phyloP scores from a whole-genome alignment of 805 yeast genomes.

The Metschnikowia santaceciliae region DNA sequence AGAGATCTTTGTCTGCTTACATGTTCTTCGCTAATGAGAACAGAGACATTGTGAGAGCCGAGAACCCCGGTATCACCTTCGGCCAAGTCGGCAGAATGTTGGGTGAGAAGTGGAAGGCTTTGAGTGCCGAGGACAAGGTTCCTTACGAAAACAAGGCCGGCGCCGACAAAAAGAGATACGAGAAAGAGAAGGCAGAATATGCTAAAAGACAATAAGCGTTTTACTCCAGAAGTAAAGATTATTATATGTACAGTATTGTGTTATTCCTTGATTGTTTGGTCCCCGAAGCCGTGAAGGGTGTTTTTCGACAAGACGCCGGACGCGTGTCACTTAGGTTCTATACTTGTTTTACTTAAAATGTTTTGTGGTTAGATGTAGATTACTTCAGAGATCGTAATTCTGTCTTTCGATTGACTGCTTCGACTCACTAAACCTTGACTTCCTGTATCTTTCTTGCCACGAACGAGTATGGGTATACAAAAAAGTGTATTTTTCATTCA shows the following conservation, averaged over 20 bases:
- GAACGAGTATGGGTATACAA: too few species aligned
- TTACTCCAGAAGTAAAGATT: constrained; percentile 4
- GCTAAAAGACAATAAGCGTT: constrained; percentile 35
- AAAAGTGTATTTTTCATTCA: too few species aligned
- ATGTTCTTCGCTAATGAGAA: constrained; percentile 98
- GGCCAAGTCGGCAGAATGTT: constrained; percentile 93
- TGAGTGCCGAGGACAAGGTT: constrained; percentile 72
- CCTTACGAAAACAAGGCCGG: constrained; percentile 94
- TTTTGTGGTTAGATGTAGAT: not conserved
- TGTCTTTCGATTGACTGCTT: not conserved
- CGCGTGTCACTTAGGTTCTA: constrained; percentile 1
- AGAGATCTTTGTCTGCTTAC: constrained; percentile 96
- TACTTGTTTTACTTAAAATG: constrained; percentile 4
- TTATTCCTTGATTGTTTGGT: constrained; percentile 7
- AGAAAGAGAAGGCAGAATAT: constrained; percentile 89
- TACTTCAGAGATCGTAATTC: not conserved
- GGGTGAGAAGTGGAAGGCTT: constrained; percentile 96
- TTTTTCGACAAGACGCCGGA: constrained; percentile 4
- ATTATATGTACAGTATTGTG: constrained; percentile 14
- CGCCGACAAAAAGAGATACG: constrained; percentile 96
- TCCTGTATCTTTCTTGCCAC: too few species aligned
- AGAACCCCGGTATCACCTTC: constrained; percentile 90
- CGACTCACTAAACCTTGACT: too few species aligned
- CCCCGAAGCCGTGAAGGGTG: not conserved
- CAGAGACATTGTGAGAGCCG: constrained; percentile 93